Conservation (phyloP, 108 stramenopile genomes). For the Cyclostephanos invisitatus region DNA sequence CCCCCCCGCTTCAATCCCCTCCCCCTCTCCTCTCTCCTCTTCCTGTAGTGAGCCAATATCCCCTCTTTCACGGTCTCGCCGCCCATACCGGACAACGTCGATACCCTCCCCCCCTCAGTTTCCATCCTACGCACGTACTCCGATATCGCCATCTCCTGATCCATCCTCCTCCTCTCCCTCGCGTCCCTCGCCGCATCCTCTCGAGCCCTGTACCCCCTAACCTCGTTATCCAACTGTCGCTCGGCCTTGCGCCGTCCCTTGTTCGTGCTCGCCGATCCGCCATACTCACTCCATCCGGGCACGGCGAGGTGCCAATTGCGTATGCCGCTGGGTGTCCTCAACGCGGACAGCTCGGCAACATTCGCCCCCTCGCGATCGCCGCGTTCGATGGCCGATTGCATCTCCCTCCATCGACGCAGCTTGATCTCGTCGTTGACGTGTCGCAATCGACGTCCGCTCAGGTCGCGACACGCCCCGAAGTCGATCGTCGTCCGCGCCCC, state of each 20-base stretch:
- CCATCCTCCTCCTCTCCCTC: conserved; percentile 53
- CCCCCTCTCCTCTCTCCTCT: not conserved
- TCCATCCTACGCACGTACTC: conserved; percentile 64
- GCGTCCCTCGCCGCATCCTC: conserved; percentile 50
- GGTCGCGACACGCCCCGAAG: conserved; percentile 98
- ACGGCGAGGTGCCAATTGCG: conserved; percentile 93
- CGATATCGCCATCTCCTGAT: conserved; percentile 54
- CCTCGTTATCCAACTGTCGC: conserved; percentile 62
- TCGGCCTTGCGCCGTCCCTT: conserved; percentile 68
- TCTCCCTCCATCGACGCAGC: conserved; percentile 81
- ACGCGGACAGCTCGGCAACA: conserved; percentile 53
- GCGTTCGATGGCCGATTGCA: conserved; percentile 33
- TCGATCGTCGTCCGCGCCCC: conserved; percentile 89
- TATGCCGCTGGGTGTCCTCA: conserved; percentile 84
- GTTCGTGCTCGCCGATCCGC: conserved; percentile 44
- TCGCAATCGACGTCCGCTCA: conserved; percentile 94
- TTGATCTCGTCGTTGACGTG: conserved; percentile 98
- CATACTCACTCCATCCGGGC: conserved; percentile 85
- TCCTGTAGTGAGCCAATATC: conserved; percentile 59
- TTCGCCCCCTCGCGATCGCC: not conserved
- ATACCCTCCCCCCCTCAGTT: conserved; percentile 32
- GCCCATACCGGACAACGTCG: conserved; percentile 10
- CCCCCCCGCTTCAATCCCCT: not conserved
- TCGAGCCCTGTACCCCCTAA: conserved; percentile 34
- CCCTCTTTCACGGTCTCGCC: conserved; percentile 44